phyloP scores from a whole-genome alignment of 73 alveolate genomes.

The Paramecium pentaurelia region DNA sequence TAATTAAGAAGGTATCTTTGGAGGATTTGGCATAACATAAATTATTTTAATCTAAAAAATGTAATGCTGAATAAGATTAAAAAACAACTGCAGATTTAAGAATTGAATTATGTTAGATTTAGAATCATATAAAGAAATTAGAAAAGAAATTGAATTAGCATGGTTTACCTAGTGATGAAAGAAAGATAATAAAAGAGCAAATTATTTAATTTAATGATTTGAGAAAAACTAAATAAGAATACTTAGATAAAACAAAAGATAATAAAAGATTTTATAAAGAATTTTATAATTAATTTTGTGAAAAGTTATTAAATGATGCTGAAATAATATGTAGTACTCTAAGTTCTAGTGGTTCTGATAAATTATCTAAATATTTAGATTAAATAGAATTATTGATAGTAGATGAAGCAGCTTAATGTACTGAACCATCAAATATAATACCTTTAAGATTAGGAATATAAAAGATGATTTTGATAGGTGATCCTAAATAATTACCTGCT shows the following conservation, averaged over 20 bases:
- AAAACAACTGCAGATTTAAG: conserved; percentile 20
- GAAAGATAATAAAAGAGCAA: neutral
- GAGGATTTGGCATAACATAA: conserved; percentile 18
- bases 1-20: conserved; percentile 25
- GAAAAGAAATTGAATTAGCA: neutral
- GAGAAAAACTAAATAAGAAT: neutral
- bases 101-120: neutral
- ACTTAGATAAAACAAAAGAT: neutral
- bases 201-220: neutral
- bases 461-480: conserved; percentile 70
- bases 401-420: conserved; percentile 64
- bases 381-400: conserved; percentile 50
- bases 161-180: neutral
- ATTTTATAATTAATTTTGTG: neutral
- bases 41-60: neutral
- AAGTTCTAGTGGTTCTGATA: conserved; percentile 39
- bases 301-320: conserved; percentile 13
- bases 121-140: neutral
- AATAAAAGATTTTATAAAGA: neutral
- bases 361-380: conserved; percentile 24
- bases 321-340: conserved; percentile 52
- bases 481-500: conserved; percentile 96
- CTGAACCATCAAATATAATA: conserved; percentile 54
- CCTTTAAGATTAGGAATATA: conserved; percentile 43
- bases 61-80: neutral